These are phyloP conservation scores for Pyrenopolyporus hunteri DNA, from an alignment of 495 filamentous ascomycete genomes.

Conservation along the genomic window DNA sequence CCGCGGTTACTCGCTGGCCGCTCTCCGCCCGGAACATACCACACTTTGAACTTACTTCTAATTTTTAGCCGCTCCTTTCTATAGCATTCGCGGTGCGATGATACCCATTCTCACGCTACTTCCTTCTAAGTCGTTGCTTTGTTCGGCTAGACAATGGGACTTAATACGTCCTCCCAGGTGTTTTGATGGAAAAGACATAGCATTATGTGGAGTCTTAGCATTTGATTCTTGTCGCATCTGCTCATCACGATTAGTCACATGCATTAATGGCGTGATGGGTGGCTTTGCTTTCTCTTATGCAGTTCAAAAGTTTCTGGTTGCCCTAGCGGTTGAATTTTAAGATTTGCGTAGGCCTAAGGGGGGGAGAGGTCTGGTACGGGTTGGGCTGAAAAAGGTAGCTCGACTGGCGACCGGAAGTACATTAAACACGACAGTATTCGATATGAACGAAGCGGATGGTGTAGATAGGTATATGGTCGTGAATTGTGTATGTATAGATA, in stretches of 20 bases:
- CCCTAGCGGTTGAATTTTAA: conserved; percentile 14
- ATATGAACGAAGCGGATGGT: conserved; percentile 25
- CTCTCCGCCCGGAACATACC: conserved; percentile 5
- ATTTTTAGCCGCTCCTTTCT: conserved; percentile 12
- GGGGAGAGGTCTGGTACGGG: not conserved
- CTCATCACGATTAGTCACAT: conserved; percentile 12
- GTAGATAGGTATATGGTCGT: conserved; percentile 31
- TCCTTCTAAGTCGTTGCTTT: conserved; percentile 1
- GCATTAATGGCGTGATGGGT: conserved; percentile 36
- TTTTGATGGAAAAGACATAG: conserved; percentile 24
- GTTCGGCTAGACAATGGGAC: conserved; percentile 8
- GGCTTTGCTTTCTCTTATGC: conserved; percentile 14
- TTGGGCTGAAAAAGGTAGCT: not conserved
- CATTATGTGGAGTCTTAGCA: conserved; percentile 37
- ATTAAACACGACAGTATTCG: conserved; percentile 25
- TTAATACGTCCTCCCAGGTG: conserved; percentile 5
- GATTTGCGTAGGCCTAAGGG: conserved; percentile 1
- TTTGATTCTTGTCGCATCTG: conserved; percentile 24
- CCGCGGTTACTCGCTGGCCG: not conserved
- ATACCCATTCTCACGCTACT: conserved; percentile 36
- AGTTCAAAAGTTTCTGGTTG: conserved; percentile 6
- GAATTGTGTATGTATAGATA: conserved; percentile 39
- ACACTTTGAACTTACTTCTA: conserved; percentile 19
- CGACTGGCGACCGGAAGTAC: conserved; percentile 5
- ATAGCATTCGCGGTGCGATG: conserved; percentile 33